Percentiles rank a stretch among this genome's conserved stretches.
These are phyloP conservation scores for Astragalus membranaceus DNA, from an alignment of 306 rosid genomes.

Conservation along the genomic window DNA sequence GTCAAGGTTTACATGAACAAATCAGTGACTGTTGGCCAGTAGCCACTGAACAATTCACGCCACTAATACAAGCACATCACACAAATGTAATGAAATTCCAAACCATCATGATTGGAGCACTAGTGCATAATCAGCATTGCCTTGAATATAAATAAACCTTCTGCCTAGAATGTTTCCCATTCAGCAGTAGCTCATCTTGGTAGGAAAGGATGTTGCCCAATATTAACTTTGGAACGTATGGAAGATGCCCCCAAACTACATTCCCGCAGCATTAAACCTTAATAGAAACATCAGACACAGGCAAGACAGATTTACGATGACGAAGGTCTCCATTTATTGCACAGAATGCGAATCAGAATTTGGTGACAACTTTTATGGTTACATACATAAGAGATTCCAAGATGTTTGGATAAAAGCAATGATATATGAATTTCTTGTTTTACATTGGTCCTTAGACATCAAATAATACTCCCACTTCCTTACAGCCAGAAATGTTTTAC, in stretches of 20 bases:
- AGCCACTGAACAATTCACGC: constrained; percentile 59
- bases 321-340: constrained; percentile 55
- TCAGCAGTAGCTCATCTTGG: constrained; percentile 55
- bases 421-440: constrained; percentile 34
- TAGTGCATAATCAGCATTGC: constrained; percentile 43
- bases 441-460: constrained; percentile 33
- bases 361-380: constrained; percentile 35
- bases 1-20: constrained; percentile 56
- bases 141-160: constrained; percentile 32
- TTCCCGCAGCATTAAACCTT: constrained; percentile 39
- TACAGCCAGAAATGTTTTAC: constrained; percentile 30
- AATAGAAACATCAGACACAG: constrained; percentile 33
- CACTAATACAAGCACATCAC: constrained; percentile 42
- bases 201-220: constrained; percentile 42
- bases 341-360: constrained; percentile 40
- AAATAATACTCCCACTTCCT: constrained; percentile 29
- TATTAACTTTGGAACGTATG: constrained; percentile 46
- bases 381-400: constrained; percentile 26
- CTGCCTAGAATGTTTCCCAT: constrained; percentile 46
- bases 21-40: constrained; percentile 40
- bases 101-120: constrained; percentile 41
- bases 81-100: constrained; percentile 47
- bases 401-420: constrained; percentile 19
- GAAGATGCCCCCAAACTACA: constrained; percentile 45
- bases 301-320: constrained; percentile 38